A percentile compares a stretch with the other conserved stretches of the same genome.
These are phyloP conservation scores for Tillandsia fasciculata DNA, from an alignment of 176 grass and related monocot species.

Conservation along the genomic window DNA sequence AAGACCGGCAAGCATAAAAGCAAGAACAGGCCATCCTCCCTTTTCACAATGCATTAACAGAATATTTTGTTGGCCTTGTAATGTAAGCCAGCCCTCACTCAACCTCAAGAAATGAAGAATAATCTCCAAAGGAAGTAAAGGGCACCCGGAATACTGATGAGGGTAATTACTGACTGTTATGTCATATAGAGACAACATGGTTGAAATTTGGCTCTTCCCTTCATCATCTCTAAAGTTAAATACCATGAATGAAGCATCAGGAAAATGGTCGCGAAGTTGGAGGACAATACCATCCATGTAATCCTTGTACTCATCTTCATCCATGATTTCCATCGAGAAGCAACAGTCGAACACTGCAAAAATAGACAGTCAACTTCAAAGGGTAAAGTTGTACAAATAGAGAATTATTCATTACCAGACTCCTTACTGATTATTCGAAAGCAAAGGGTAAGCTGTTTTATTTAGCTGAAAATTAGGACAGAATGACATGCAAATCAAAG, in stretches of 20 bases:
- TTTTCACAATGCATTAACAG: slow-evolving; percentile 87
- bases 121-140: slow-evolving; percentile 77
- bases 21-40: slow-evolving; percentile 81
- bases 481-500: not conserved
- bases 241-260: slow-evolving; percentile 66
- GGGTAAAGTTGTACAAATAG: not conserved
- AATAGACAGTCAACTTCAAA: not conserved
- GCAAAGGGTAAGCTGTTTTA: not conserved
- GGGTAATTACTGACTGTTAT: slow-evolving; percentile 73
- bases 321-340: slow-evolving; percentile 76
- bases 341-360: slow-evolving; percentile 89
- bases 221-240: slow-evolving; percentile 68
- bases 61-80: slow-evolving; percentile 65
- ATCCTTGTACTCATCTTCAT: slow-evolving; percentile 54
- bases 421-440: slow-evolving; percentile 3
- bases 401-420: not conserved
- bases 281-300: slow-evolving; percentile 59
- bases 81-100: slow-evolving; percentile 68
- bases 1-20: slow-evolving; percentile 95
- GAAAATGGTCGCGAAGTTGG: slow-evolving; percentile 60
- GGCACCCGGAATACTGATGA: slow-evolving; percentile 53
- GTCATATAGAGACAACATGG: slow-evolving; percentile 44
- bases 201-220: slow-evolving; percentile 43
- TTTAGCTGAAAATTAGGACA: not conserved
- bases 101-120: slow-evolving; percentile 70